Evolutionary conservation across 352 stramenopile species (phyloP).

Genomic region (Stramenopiles sp.): DNA sequence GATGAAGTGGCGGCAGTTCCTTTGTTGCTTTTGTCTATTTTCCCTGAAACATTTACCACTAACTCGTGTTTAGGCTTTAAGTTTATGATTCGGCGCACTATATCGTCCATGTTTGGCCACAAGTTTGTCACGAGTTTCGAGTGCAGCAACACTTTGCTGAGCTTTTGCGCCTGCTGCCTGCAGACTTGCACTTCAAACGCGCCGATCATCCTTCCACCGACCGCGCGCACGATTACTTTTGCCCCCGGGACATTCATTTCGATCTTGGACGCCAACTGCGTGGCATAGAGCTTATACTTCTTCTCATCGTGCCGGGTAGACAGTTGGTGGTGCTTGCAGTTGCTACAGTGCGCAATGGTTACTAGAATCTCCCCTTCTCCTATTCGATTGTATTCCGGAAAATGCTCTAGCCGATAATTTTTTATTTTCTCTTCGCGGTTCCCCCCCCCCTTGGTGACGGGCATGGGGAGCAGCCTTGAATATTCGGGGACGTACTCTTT

Average conservation of each 20-base stretch:
- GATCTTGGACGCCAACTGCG: background rate
- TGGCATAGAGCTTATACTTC: background rate
- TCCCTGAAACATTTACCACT: background rate
- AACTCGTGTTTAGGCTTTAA: conserved; percentile 9
- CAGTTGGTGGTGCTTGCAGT: background rate
- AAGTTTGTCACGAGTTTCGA: background rate
- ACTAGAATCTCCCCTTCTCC: conserved; percentile 10
- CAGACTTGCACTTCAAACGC: conserved; percentile 12
- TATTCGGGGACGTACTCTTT: background rate
- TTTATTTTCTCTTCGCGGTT: background rate
- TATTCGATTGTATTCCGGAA: background rate
- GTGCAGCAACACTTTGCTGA: background rate
- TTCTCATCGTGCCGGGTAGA: background rate
- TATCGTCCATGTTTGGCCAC: background rate
- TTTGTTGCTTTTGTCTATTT: background rate
- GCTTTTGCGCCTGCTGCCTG: conserved; percentile 2
- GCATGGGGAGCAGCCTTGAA: background rate
- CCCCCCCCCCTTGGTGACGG: background rate
- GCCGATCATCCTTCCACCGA: background rate
- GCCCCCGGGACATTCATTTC: background rate
- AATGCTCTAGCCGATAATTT: conserved; percentile 11
- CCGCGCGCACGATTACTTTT: background rate
- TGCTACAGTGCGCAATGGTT: conserved; percentile 2
- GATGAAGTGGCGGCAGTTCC: background rate
- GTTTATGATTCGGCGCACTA: background rate